Base-by-base conservation (phyloP, 495 filamentous ascomycete species). In the Penicillium odoratum region DNA sequence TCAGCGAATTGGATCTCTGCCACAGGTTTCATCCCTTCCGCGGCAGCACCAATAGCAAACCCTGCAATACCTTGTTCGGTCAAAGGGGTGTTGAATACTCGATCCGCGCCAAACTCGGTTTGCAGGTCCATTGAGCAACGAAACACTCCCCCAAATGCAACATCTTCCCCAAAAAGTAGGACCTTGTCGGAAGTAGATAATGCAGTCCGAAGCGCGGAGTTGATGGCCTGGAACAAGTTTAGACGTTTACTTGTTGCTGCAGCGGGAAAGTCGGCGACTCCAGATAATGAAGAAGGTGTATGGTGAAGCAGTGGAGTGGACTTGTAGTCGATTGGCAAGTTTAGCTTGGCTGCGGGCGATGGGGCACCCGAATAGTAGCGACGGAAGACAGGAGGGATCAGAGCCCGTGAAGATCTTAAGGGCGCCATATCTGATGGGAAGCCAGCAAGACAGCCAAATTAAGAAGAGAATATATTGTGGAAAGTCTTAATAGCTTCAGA, bases 1-100 rank as follows among this genome's bases (percentile, higher is more conserved):
- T 98, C 94, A 36, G 94, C 95, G 66, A 98, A 98, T 73, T 98
- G 94, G 51, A 98, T 94, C 75, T 98, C 94, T 2, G 95, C 93
- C 16, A 98, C 84, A 0, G 94, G 90, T 51, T 88, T 90, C 89
- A 96, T 91, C 6, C 94, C 94, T 74, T 97, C 88, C 18, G 90
- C 88, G 0, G 93, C 93, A 16, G 86, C 83, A 2, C 94, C 94
- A 65, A 97, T 91, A 10, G 88, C 95, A 65, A 98, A 98, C 0
- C 94, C 94, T 51, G 93, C 83, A 63, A 98, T 96, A 1, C 94
- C 94, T 72, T 98, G 94, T 64, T 98, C 94, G 11, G 87, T 88
- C 63, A 98, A 74, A 2, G 94, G 95, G 21, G 95, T 98, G 70
- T 98, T 98, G 79, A 98, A 98, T 30, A 98, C 92, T 49, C 95